Conservation (phyloP, 176 grass and related monocot species). For the Triticum urartu region DNA sequence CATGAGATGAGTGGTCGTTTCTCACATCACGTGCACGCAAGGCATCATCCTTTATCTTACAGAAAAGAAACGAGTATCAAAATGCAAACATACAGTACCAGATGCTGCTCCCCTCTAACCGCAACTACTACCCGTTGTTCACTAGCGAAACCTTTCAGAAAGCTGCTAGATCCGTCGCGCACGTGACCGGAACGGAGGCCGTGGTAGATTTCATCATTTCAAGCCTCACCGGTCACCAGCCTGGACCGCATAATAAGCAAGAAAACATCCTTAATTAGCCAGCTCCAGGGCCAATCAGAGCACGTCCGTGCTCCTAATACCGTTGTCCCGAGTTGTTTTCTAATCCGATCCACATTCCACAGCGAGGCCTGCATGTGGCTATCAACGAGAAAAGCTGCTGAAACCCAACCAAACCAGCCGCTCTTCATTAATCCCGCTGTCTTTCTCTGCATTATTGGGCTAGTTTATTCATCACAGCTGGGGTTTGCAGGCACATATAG, state of each 20-base stretch:
- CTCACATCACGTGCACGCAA: background rate
- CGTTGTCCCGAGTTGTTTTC: background rate
- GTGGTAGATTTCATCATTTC: background rate
- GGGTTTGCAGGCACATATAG: background rate
- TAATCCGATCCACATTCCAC: background rate
- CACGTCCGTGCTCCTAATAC: background rate
- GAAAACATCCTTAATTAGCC: constrained; percentile 14
- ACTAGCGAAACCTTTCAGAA: background rate
- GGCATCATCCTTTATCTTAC: background rate
- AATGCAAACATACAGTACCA: background rate
- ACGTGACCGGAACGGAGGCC: background rate
- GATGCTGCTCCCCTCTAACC: background rate
- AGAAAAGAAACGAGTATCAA: background rate
- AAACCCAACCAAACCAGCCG: constrained; percentile 12
- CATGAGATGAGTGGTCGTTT: background rate
- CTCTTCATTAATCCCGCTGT: constrained; percentile 16
- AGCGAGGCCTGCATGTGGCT: constrained; percentile 1
- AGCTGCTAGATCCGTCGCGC: background rate
- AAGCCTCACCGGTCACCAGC: background rate
- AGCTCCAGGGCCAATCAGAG: background rate
- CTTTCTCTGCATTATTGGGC: background rate
- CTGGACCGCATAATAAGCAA: background rate
- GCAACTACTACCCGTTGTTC: background rate
- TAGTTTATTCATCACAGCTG: background rate
- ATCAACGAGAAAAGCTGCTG: background rate